A percentile compares a stretch with the other conserved stretches of the same genome.
Conservation (phyloP, 1,139 yeast genomes). For the Hemisphaericaspora xylofermentans region DNA sequence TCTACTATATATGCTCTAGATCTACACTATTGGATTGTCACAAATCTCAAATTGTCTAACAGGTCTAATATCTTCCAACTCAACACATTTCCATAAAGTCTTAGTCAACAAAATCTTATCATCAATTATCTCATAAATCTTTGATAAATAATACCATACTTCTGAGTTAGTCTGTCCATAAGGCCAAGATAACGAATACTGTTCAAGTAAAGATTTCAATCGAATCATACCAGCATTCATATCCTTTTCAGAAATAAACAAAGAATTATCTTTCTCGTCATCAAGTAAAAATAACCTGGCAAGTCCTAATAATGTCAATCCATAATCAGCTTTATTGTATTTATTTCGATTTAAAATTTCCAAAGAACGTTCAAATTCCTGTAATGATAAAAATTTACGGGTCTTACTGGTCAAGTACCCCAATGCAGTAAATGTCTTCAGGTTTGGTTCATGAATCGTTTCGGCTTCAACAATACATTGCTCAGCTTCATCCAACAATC, state of each 20-base stretch:
- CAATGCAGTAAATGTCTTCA: slow-evolving; percentile 53
- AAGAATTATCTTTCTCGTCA: slow-evolving; percentile 32
- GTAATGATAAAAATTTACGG: slow-evolving; percentile 51
- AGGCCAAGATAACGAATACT: slow-evolving; percentile 44
- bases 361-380: slow-evolving; percentile 68
- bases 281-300: slow-evolving; percentile 54
- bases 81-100: slow-evolving; percentile 66
- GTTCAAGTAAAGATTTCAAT: slow-evolving; percentile 60
- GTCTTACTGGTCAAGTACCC: slow-evolving; percentile 49
- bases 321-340: slow-evolving; percentile 39
- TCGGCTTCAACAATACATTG: slow-evolving; percentile 77
- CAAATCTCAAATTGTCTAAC: slow-evolving; percentile 47
- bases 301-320: slow-evolving; percentile 66
- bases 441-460: slow-evolving; percentile 46
- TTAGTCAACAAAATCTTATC: slow-evolving; percentile 53
- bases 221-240: slow-evolving; percentile 65
- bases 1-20: no score
- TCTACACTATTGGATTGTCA: slow-evolving; percentile 12
- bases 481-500: slow-evolving; percentile 59
- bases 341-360: slow-evolving; percentile 32
- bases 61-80: slow-evolving; percentile 65
- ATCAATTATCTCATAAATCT: slow-evolving; percentile 61
- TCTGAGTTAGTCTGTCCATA: slow-evolving; percentile 62
- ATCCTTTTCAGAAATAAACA: slow-evolving; percentile 50
- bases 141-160: slow-evolving; percentile 70